Base-by-base conservation (phyloP, 345 rosid genomes). In the Rhizophora apiculata region DNA sequence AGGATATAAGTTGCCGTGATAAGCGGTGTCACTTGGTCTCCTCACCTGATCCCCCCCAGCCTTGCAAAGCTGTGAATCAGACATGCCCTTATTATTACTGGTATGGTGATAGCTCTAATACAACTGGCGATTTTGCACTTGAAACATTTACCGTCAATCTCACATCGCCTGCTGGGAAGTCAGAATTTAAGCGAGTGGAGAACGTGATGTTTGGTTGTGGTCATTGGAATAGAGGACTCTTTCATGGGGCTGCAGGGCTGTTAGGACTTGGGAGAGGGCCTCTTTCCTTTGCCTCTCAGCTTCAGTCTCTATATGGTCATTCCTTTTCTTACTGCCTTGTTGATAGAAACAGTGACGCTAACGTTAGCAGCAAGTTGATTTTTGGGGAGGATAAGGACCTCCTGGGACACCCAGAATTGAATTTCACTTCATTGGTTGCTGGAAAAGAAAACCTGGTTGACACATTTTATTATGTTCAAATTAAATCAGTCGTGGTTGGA, bases 191-290 rank as follows among this genome's bases (percentile, higher is more conserved):
- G 36, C 73, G 51, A n/a, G 85, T 87, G 2, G 93, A 91, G 76
- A 82, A 91, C 34, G 75, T 91, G 65, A 85, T 88, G 91, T 91
- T 94, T 43, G 98, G 98, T 16, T 91, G 97, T 60, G 97, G 98
- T n/a, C 91, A 87, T 75, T 88, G 95, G 97, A 94, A 94, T 74
- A 65, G 96, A 75, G 98, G 96, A 32, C 74, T 78, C 5, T 91
- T 91, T 81, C 83, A 80, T 18, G 96, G 94, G n/a, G 94, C 97
- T 53, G 83, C 97, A 26, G 97, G 98, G 22, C 30, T 94, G 69
- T 76, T 94, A 61, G 97, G 98, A 1, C 83, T 94, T 37, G 98
- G 98, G 30, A 83, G 95, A 86, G 96, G 97, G 2, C 89, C 94
- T 0, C 91, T 91, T 59, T 94, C 98, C 1, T 88, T 93, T 53